A percentile compares a stretch with the other conserved stretches of the same genome.
These are phyloP conservation scores for Moricandia arvensis DNA, from an alignment of 345 rosid species.

Conservation along the genomic window DNA sequence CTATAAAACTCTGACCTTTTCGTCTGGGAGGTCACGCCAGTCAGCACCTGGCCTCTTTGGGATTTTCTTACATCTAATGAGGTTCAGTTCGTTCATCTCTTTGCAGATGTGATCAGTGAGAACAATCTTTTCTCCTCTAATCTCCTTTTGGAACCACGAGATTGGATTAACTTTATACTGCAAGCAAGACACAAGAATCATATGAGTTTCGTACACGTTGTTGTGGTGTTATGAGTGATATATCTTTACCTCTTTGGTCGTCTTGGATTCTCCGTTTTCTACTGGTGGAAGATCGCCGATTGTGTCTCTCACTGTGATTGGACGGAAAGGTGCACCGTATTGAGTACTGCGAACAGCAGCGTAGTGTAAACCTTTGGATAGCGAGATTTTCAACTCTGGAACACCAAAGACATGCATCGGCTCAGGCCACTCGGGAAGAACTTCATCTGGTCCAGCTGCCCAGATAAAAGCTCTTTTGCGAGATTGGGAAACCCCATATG, in stretches of 20 bases:
- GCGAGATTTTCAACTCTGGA: slow-evolving; percentile 57
- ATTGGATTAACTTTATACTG: slow-evolving; percentile 63
- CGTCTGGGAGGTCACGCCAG: slow-evolving; percentile 84
- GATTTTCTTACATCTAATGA: slow-evolving; percentile 65
- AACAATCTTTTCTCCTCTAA: slow-evolving; percentile 49
- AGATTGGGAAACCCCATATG: slow-evolving; percentile 85
- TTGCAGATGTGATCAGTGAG: slow-evolving; percentile 80
- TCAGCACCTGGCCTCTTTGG: slow-evolving; percentile 90
- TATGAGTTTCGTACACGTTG: background rate
- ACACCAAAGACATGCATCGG: slow-evolving; percentile 87
- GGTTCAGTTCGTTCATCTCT: slow-evolving; percentile 75
- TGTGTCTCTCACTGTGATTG: slow-evolving; percentile 88
- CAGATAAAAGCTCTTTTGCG: slow-evolving; percentile 87
- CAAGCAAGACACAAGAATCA: slow-evolving; percentile 23
- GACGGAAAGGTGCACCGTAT: slow-evolving; percentile 80
- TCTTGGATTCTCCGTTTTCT: slow-evolving; percentile 60
- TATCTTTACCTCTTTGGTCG: slow-evolving; percentile 52
- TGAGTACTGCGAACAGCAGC: slow-evolving; percentile 80
- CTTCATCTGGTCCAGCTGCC: slow-evolving; percentile 88
- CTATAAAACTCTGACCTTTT: slow-evolving; percentile 48
- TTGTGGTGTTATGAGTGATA: background rate
- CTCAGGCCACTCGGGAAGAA: slow-evolving; percentile 97
- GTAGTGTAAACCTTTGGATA: slow-evolving; percentile 49
- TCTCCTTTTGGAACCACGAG: slow-evolving; percentile 82
- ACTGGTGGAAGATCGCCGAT: slow-evolving; percentile 87